These are phyloP conservation scores for Cunninghamia lanceolata DNA, from an alignment of 75 land plant genomes.

Conservation along the genomic window DNA sequence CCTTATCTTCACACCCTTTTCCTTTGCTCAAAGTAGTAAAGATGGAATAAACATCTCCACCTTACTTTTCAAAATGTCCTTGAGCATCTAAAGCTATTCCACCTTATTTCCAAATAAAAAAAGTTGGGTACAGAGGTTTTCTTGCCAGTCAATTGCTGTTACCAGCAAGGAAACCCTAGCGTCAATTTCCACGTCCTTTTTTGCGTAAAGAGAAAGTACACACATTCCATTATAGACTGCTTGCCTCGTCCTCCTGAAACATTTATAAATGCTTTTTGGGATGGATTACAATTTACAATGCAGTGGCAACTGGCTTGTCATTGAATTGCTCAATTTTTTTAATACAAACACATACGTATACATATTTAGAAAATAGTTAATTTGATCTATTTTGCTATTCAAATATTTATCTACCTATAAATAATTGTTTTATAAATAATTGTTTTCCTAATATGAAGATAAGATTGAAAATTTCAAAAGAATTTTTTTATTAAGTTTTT, in stretches of 20 bases:
- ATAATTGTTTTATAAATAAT: no score
- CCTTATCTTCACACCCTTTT: neutral
- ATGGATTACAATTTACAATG: no score
- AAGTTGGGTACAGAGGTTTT: neutral
- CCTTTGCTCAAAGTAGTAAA: neutral
- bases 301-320: no score
- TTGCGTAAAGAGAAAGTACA: neutral
- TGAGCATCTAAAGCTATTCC: neutral
- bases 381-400: no score
- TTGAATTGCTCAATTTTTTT: no score
- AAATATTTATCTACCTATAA: no score
- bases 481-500: no score
- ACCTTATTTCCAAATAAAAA: neutral
- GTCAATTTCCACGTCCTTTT: neutral
- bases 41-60: neutral
- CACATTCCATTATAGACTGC: neutral
- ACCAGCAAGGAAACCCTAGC: neutral
- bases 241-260: neutral
- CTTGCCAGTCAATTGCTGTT: neutral
- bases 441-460: no score
- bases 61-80: neutral
- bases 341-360: no score
- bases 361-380: no score
- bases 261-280: neutral
- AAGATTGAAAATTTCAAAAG: no score